phyloP scores from a whole-genome alignment of 2,329 filamentous ascomycete species.

The Pseudocercospora fuligena region DNA sequence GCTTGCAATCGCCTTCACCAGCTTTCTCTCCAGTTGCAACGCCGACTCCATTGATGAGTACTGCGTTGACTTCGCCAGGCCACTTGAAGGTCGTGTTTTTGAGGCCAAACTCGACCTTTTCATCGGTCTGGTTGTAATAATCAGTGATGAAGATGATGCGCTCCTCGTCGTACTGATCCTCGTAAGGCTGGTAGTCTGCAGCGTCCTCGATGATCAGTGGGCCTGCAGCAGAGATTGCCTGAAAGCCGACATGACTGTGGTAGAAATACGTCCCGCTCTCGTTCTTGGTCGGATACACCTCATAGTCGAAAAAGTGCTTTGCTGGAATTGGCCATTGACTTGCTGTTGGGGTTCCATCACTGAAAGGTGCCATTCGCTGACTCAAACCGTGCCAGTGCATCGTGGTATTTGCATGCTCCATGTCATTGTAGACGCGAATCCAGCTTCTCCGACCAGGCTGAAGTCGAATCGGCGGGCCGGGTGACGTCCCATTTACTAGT shows the following conservation, averaged over 20 bases:
- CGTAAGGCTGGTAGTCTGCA: constrained; percentile 52
- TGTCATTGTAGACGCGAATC: constrained; percentile 65
- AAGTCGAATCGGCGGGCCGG: constrained; percentile 57
- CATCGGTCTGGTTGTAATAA: constrained; percentile 61
- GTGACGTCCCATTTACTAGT: constrained; percentile 59
- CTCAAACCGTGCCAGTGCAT: constrained; percentile 73
- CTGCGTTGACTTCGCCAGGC: constrained; percentile 62
- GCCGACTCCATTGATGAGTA: constrained; percentile 61
- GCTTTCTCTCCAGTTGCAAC: constrained; percentile 27
- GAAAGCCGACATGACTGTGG: constrained; percentile 69
- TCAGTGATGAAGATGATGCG: constrained; percentile 61
- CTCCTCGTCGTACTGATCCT: constrained; percentile 64
- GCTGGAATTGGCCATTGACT: constrained; percentile 70
- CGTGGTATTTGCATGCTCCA: constrained; percentile 60
- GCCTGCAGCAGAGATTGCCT: constrained; percentile 63
- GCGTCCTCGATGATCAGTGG: constrained; percentile 62
- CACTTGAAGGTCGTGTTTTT: constrained; percentile 57
- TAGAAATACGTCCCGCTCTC: constrained; percentile 70
- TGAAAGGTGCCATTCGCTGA: constrained; percentile 64
- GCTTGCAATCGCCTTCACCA: constrained; percentile 27
- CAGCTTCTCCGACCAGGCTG: constrained; percentile 54
- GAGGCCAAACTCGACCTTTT: constrained; percentile 57
- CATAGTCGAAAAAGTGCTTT: constrained; percentile 69
- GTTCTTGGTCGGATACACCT: constrained; percentile 58
- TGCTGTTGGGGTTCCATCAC: constrained; percentile 65